These are phyloP conservation scores for Cutaneotrichosporon mucoides DNA, from an alignment of 1,284 basidiomycete genomes.

Conservation along the genomic window DNA sequence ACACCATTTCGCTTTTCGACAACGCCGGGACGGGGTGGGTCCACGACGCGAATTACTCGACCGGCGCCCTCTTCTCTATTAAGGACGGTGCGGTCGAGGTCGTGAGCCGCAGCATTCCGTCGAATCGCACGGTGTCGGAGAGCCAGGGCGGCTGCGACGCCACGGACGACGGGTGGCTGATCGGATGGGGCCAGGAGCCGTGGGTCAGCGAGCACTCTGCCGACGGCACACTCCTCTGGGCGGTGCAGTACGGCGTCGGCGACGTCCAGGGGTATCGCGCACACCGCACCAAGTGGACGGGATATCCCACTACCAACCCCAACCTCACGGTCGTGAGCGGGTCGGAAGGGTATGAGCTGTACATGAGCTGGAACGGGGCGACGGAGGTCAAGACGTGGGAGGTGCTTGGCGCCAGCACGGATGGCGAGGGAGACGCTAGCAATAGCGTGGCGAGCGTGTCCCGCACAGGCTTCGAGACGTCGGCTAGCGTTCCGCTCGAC, in stretches of 20 bases:
- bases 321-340: constrained; percentile 10
- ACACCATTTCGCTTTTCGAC: constrained; percentile 32
- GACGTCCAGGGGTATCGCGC: constrained; percentile 35
- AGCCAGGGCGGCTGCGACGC: constrained; percentile 32
- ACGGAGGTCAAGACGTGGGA: constrained; percentile 33
- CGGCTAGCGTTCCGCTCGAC: background rate
- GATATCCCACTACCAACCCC: constrained; percentile 26
- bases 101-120: background rate
- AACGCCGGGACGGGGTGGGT: constrained; percentile 32
- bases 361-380: constrained; percentile 41
- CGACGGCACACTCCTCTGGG: constrained; percentile 28
- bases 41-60: constrained; percentile 16
- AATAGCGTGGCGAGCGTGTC: constrained; percentile 11
- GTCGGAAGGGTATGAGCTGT: constrained; percentile 11
- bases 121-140: constrained; percentile 20
- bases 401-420: constrained; percentile 16
- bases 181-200: constrained; percentile 26
- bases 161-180: constrained; percentile 8
- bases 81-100: constrained; percentile 21
- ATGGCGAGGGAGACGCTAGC: background rate
- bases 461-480: constrained; percentile 29
- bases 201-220: constrained; percentile 26
- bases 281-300: constrained; percentile 28
- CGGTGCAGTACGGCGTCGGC: constrained; percentile 32
- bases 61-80: constrained; percentile 33